Evolutionary conservation across 192 early-diverging fungal genomes (phyloP).

Genomic region (Backusella tarrabulga): DNA sequence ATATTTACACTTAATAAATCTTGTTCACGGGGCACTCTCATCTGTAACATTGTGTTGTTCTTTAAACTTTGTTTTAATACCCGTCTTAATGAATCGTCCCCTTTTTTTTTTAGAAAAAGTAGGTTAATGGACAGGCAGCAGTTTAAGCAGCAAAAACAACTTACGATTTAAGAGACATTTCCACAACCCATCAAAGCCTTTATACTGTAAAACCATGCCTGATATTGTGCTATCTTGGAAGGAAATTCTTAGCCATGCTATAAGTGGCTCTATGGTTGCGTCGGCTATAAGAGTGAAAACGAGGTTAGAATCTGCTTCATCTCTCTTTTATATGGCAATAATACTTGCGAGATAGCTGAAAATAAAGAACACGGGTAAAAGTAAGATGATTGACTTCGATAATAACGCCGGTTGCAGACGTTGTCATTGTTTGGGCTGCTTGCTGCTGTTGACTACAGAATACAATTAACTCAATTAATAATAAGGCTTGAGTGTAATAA

Average conservation of each 20-base stretch:
- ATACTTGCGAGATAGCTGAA: constrained; percentile 32
- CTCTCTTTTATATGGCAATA: neutral
- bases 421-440: neutral
- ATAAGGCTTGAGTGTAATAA: neutral
- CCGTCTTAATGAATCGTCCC: constrained; percentile 39
- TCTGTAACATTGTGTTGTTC: constrained; percentile 27
- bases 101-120: neutral
- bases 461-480: neutral
- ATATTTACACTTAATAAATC: constrained; percentile 40
- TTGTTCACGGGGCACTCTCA: constrained; percentile 38
- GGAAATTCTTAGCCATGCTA: constrained; percentile 36
- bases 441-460: neutral
- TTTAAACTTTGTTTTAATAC: constrained; percentile 37
- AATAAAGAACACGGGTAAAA: constrained; percentile 29
- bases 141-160: neutral
- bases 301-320: neutral
- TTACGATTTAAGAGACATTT: constrained; percentile 42
- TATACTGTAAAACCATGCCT: constrained; percentile 41
- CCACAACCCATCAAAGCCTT: constrained; percentile 37
- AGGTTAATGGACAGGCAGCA: too few species aligned
- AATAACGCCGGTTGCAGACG: constrained; percentile 17
- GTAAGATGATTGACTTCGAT: constrained; percentile 33
- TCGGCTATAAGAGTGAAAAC: constrained; percentile 15
- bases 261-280: constrained; percentile 38
- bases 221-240: constrained; percentile 33